Conservation (phyloP, 2,329 filamentous ascomycete genomes). For the Diaporthe vexans region DNA sequence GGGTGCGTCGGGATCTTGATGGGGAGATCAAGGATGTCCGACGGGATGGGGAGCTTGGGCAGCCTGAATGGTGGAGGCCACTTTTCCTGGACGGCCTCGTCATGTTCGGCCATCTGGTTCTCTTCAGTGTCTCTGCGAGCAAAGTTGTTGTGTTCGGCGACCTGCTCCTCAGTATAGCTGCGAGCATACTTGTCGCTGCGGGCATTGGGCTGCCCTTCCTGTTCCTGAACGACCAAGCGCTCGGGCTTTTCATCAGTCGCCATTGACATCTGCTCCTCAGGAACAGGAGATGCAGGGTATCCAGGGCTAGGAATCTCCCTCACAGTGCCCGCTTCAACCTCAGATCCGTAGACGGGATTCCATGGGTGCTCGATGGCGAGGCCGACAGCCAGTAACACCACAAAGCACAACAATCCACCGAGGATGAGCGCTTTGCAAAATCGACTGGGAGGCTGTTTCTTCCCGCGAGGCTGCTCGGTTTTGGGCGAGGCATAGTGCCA, state of each 20-base stretch:
- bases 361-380: not conserved
- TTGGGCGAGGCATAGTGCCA: too few species aligned
- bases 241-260: not conserved
- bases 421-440: not conserved
- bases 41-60: conserved; percentile 11
- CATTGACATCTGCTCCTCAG: not conserved
- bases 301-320: not conserved
- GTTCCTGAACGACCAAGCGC: not conserved
- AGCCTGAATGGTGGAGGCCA: not conserved
- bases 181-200: conserved; percentile 2
- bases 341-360: too few species aligned
- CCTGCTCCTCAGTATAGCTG: not conserved
- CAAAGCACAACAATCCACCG: not conserved
- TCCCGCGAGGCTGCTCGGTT: not conserved
- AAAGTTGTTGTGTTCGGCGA: not conserved
- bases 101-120: not conserved
- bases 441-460: not conserved
- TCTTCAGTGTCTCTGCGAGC: not conserved
- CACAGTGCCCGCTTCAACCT: not conserved
- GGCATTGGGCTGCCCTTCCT: not conserved
- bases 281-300: not conserved
- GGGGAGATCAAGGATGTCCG: not conserved
- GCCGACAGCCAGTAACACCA: not conserved
- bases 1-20: not conserved
- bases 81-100: not conserved